Base-by-base conservation (phyloP, 495 filamentous ascomycete genomes). In the Aspergillus incahuasiensis region DNA sequence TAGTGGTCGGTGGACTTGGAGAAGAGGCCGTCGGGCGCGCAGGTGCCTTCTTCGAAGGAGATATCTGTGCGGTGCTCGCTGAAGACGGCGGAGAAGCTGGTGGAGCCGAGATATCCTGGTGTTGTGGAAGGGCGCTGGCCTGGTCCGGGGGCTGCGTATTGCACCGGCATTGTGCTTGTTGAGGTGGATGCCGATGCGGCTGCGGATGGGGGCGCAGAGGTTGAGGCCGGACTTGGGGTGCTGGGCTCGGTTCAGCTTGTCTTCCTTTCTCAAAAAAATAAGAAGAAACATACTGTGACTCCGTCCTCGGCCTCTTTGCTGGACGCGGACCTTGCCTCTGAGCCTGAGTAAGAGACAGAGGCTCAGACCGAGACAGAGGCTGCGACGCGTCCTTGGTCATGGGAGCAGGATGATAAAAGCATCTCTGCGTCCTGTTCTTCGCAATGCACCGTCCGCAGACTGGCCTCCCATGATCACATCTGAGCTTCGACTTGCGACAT, bases 401-500 rank as follows among this genome's bases (percentile, higher is more conserved):
- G 6, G 74, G 75, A 9, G 72, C 69, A 50, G 73, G 74, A 54
- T 78, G 73, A 43, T 78, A 76, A 28, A 71, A 69, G 48, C 74
- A 77, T 58, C 63, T 54, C 6, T 63, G 59, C 6, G 57, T 56
- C 19, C 71, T 72, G 15, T 68, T 67, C 25, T 73, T 73, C 5
- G 65, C 44, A 3, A 56, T 51, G 57, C 67, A 77, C 68, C 61
- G 62, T 40, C 67, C 70, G 56, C 68, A 76, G 12, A 62, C 65
- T 9, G 63, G 78, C 22, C 70, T 56, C 15, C 63, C 63, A 53
- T 80, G 77, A 41, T 79, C 76, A 60, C 77, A 81, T 48, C 71
- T 71, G 38, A 80, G 65, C 54, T 82, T 80, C 18, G 76, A 73
- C 54, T 76, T 78, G 20, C 78, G 72, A 57, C 78, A 82, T 15